A percentile compares a stretch with the other conserved stretches of the same genome.
phyloP scores from a whole-genome alignment of 2,329 filamentous ascomycete species.

The Calonectria pauciramosa region DNA sequence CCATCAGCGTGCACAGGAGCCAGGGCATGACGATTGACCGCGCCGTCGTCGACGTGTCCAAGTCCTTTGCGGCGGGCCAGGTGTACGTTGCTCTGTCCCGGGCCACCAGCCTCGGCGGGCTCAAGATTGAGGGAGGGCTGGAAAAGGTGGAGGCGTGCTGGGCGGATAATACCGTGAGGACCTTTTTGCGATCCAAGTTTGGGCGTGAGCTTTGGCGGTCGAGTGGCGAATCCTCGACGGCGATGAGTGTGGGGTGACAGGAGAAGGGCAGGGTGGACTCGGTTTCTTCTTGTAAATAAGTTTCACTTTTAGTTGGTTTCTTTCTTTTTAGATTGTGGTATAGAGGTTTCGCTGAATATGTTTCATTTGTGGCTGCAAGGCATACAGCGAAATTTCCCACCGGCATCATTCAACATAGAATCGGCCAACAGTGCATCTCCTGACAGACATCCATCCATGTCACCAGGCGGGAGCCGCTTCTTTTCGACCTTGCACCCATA shows the following conservation, averaged over 20 bases:
- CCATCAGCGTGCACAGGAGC: slow-evolving; percentile 73
- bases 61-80: slow-evolving; percentile 69
- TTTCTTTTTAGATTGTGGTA: no score
- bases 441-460: neutral
- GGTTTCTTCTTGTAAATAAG: no score
- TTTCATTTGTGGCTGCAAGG: no score
- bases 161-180: neutral
- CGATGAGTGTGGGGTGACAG: no score
- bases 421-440: neutral
- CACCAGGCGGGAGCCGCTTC: neutral
- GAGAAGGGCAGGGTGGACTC: no score
- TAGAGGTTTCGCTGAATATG: no score
- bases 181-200: neutral
- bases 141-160: neutral
- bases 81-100: slow-evolving; percentile 64
- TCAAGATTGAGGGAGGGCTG: slow-evolving; percentile 29
- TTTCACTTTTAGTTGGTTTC: no score
- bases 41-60: slow-evolving; percentile 66
- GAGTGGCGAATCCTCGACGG: no score
- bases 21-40: slow-evolving; percentile 74
- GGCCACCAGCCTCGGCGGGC: slow-evolving; percentile 33
- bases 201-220: no score
- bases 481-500: neutral
- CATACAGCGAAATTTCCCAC: no score
- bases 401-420: neutral